A percentile compares a stretch with the other conserved stretches of the same genome.
phyloP scores from a whole-genome alignment of 2,329 filamentous ascomycete species.

The Hypoxylon sp. region DNA sequence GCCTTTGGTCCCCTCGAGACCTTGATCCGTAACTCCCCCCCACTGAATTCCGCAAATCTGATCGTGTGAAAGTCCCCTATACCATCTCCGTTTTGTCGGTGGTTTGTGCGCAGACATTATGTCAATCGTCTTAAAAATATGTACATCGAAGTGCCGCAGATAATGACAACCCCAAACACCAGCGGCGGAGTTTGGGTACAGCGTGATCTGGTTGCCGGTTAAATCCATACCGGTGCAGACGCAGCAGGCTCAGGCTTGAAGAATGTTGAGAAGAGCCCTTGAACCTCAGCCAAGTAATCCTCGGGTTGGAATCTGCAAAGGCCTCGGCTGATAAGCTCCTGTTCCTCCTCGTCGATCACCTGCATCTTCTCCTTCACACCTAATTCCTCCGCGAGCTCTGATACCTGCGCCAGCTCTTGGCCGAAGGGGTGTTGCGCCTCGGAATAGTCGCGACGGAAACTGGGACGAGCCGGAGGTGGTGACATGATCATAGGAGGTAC shows the following conservation, averaged over 20 bases:
- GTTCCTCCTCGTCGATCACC: conserved; percentile 77
- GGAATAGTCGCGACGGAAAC: conserved; percentile 40
- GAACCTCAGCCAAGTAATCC: conserved; percentile 85
- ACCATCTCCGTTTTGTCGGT: conserved; percentile 16
- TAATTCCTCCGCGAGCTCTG: conserved; percentile 92
- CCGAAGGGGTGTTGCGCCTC: conserved; percentile 73
- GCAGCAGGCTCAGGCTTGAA: conserved; percentile 55
- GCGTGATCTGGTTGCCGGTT: conserved; percentile 12
- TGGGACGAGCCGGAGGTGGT: conserved; percentile 40
- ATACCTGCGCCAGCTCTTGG: conserved; percentile 88
- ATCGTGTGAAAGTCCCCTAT: conserved; percentile 15
- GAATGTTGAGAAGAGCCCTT: conserved; percentile 70
- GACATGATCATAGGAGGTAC: conserved; percentile 46
- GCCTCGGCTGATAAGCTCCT: conserved; percentile 72
- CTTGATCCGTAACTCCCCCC: conserved; percentile 30
- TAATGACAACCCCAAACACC: conserved; percentile 16
- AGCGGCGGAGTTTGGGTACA: conserved; percentile 16
- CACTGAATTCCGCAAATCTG: conserved; percentile 30
- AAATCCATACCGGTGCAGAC: conserved; percentile 60
- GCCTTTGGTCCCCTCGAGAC: conserved; percentile 30
- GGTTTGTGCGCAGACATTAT: conserved; percentile 28
- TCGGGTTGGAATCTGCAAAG: conserved; percentile 78
- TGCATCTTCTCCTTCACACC: conserved; percentile 66
- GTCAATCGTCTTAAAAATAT: conserved; percentile 45
- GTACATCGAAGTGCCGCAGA: conserved; percentile 46